Percentiles rank a stretch among this genome's conserved stretches.
Conservation (phyloP, 2,329 filamentous ascomycete genomes). For the Fusarium phyllophilum region DNA sequence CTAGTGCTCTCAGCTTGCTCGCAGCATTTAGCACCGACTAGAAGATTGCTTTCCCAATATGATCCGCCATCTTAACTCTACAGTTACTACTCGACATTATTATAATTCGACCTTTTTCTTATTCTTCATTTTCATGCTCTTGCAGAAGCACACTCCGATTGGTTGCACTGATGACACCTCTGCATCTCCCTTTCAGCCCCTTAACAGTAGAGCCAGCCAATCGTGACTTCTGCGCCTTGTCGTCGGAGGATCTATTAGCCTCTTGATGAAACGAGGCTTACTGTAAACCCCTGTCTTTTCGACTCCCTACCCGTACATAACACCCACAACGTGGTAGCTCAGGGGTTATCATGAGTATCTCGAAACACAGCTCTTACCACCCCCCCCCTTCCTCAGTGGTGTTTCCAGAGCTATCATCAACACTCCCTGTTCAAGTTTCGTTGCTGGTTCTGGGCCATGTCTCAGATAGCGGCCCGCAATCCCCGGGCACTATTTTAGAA, state of each 20-base stretch:
- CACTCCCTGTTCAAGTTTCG: not conserved
- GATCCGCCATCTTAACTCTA: not conserved
- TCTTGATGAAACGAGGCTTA: slow-evolving; percentile 44
- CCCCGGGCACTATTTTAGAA: slow-evolving; percentile 1
- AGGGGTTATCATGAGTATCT: slow-evolving; percentile 19
- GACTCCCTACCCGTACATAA: slow-evolving; percentile 37
- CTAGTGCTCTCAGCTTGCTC: not conserved
- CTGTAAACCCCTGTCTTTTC: slow-evolving; percentile 20
- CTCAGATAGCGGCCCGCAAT: slow-evolving; percentile 11
- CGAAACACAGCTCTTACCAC: slow-evolving; percentile 24
- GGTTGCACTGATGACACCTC: slow-evolving; percentile 27
- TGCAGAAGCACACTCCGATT: slow-evolving; percentile 9
- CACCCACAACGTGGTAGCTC: slow-evolving; percentile 26
- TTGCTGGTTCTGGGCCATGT: slow-evolving; percentile 11
- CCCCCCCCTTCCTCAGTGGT: slow-evolving; percentile 2
- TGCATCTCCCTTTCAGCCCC: slow-evolving; percentile 11
- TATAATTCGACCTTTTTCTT: not conserved
- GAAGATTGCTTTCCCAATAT: not conserved
- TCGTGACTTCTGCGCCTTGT: slow-evolving; percentile 22
- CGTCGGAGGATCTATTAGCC: slow-evolving; percentile 40
- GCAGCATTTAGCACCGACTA: not conserved
- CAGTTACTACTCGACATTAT: not conserved
- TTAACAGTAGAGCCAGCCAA: slow-evolving; percentile 34
- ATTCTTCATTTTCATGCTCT: slow-evolving; percentile 8
- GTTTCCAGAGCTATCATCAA: slow-evolving; percentile 4